Percentiles rank a stretch among this genome's conserved stretches.
Conservation (phyloP, 2,329 filamentous ascomycete species). For the Aureobasidium sp. region DNA sequence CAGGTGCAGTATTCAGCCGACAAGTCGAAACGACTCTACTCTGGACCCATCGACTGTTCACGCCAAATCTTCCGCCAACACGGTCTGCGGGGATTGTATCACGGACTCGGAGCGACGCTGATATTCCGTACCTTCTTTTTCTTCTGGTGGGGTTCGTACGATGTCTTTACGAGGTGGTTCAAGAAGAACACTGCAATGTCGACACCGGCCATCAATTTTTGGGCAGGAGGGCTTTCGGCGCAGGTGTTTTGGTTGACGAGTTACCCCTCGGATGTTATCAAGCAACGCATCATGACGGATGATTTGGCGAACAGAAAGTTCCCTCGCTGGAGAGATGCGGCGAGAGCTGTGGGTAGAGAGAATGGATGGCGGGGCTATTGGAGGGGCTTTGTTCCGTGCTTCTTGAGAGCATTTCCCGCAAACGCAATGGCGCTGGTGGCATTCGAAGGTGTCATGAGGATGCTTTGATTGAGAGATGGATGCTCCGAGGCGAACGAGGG, state of each 20-base stretch:
- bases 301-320: slow-evolving; percentile 69
- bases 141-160: slow-evolving; percentile 97
- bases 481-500: not conserved
- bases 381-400: slow-evolving; percentile 87
- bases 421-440: slow-evolving; percentile 90
- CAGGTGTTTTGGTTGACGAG: slow-evolving; percentile 92
- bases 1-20: slow-evolving; percentile 86
- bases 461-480: slow-evolving; percentile 18
- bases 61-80: slow-evolving; percentile 57
- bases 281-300: slow-evolving; percentile 97
- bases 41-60: slow-evolving; percentile 77
- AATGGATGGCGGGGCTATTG: slow-evolving; percentile 74
- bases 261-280: slow-evolving; percentile 88
- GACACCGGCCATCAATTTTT: slow-evolving; percentile 83
- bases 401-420: slow-evolving; percentile 86
- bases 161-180: slow-evolving; percentile 65
- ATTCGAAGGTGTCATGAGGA: slow-evolving; percentile 66
- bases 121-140: slow-evolving; percentile 92
- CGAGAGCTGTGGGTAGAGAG: slow-evolving; percentile 65
- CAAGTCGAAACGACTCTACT: slow-evolving; percentile 71
- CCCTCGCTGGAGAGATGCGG: slow-evolving; percentile 70
- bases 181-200: slow-evolving; percentile 59
- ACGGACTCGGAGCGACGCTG: slow-evolving; percentile 74
- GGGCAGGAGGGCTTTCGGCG: slow-evolving; percentile 86
- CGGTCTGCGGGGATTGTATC: slow-evolving; percentile 73